Evolutionary conservation across 176 grass and related monocot species (phyloP).

Genomic region (Carex parvula): DNA sequence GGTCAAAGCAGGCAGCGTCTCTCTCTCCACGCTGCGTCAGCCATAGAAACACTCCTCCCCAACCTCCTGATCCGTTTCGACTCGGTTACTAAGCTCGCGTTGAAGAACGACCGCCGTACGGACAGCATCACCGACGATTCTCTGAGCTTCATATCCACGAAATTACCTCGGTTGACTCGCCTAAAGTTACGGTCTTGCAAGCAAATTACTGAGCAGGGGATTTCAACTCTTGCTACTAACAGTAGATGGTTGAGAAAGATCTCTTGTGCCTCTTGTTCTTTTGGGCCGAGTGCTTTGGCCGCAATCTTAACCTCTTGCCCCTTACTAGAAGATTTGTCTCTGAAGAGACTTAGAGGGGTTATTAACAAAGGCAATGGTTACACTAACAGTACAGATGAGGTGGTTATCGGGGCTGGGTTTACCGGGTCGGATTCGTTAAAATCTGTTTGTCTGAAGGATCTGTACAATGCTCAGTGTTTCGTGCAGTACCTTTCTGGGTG

Average conservation of each 20-base stretch:
- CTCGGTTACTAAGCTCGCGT: constrained; percentile 54
- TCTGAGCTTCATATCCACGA: constrained; percentile 39
- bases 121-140: constrained; percentile 52
- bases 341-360: constrained; percentile 69
- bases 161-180: constrained; percentile 44
- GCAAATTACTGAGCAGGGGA: constrained; percentile 52
- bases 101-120: constrained; percentile 65
- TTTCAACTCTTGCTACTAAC: constrained; percentile 40
- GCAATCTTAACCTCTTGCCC: constrained; percentile 45
- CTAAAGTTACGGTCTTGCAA: constrained; percentile 61
- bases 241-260: constrained; percentile 53
- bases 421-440: constrained; percentile 33
- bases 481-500: constrained; percentile 46
- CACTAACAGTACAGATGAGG: neutral
- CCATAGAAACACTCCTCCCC: constrained; percentile 32
- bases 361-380: constrained; percentile 11
- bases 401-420: neutral
- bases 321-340: constrained; percentile 64
- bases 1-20: constrained; percentile 49
- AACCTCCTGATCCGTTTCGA: constrained; percentile 51
- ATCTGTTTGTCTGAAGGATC: constrained; percentile 81
- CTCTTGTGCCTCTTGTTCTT: constrained; percentile 50
- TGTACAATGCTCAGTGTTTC: constrained; percentile 91
- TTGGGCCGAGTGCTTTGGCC: constrained; percentile 49
- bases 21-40: constrained; percentile 48